Conservation (phyloP, 352 stramenopile species). For the Globisporangium radiosum region DNA sequence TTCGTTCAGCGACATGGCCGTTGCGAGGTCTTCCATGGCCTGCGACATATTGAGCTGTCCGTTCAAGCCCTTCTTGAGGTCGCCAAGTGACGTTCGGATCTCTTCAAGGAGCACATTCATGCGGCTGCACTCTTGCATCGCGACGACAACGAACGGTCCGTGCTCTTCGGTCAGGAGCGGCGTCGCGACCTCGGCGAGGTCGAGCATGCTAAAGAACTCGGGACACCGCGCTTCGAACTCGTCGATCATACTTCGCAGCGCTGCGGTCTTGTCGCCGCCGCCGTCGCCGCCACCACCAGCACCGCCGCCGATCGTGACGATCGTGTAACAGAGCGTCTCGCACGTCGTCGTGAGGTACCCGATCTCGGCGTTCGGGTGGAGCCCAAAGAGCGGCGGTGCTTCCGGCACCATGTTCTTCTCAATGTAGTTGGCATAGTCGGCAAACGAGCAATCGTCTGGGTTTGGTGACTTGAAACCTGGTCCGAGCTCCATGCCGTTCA, state of each 20-base stretch:
- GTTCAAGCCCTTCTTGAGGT: conserved; percentile 95
- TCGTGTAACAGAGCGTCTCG: conserved; percentile 91
- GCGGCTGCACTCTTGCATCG: conserved; percentile 90
- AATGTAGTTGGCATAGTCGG: conserved; percentile 88
- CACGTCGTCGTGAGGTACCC: conserved; percentile 92
- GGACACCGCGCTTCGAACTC: conserved; percentile 89
- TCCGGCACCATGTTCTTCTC: conserved; percentile 92
- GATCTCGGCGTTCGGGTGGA: conserved; percentile 95
- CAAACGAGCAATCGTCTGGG: conserved; percentile 74
- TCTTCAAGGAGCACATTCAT: conserved; percentile 94
- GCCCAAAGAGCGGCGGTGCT: conserved; percentile 88
- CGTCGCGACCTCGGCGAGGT: conserved; percentile 83
- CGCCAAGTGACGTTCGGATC: conserved; percentile 86
- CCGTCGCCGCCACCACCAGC: conserved; percentile 44
- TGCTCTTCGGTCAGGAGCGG: conserved; percentile 85
- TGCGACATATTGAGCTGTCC: conserved; percentile 95
- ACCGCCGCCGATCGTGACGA: conserved; percentile 88
- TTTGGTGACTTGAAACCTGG: conserved; percentile 93
- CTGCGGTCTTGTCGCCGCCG: conserved; percentile 65
- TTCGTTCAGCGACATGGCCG: conserved; percentile 90
- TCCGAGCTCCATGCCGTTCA: conserved; percentile 89
- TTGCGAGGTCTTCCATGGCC: conserved; percentile 92
- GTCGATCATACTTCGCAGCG: conserved; percentile 83
- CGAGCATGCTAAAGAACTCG: conserved; percentile 90
- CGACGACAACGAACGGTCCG: conserved; percentile 92